Evolutionary conservation across 768 basidiomycete genomes (phyloP), one percentile per base, ranked within the genome.

Genomic region (Dictyophora rubrovolvata): DNA sequence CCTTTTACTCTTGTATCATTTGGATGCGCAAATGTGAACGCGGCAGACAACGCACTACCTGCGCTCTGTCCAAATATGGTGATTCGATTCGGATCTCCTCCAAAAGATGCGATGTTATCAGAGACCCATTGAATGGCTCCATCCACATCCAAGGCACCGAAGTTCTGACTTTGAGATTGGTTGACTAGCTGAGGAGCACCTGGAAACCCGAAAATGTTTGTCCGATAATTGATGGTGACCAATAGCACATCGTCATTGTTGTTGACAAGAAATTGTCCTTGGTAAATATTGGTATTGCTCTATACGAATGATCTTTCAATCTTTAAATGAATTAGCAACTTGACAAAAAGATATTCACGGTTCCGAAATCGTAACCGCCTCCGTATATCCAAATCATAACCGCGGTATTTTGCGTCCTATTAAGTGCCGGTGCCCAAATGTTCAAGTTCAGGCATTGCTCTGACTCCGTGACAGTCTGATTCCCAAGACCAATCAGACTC

Each of bases 121-220:
- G 70, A 68, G 0, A 76, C 65, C 74, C 73, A 76, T 20, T 71
- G 59, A 5, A 75, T 54, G 8, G 73, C 73, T 36, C 75, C 71
- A 1, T 75, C 71, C 68, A 86, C 83, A 66, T 89, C 86, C 28
- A 71, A 72, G 16, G 86, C 69, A 16, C 85, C 85, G 1, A 75
- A 75, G 61, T 86, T 85, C 21, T 35, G 37, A 14, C 35, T 6
- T 7, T 16, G n/a, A 11, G 56, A 1, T 56, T 76, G 74, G 17
- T 10, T 20, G 52, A 36, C 21, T n/a, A 28, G 23, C 22, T 20
- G 69, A 73, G 62, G 48, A 80, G 78, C 33, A 11, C 48, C 49
- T 18, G 48, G 48, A 58, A 82, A 83, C 51, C 81, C 81, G 61
- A 81, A 82, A 0, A 77, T 77, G 63, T 81, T 82, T 48, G 81